A percentile compares a stretch with the other conserved stretches of the same genome.
These are phyloP conservation scores for Plasmodium cynomolgi DNA, from an alignment of 169 alveolate genomes.

Conservation along the genomic window DNA sequence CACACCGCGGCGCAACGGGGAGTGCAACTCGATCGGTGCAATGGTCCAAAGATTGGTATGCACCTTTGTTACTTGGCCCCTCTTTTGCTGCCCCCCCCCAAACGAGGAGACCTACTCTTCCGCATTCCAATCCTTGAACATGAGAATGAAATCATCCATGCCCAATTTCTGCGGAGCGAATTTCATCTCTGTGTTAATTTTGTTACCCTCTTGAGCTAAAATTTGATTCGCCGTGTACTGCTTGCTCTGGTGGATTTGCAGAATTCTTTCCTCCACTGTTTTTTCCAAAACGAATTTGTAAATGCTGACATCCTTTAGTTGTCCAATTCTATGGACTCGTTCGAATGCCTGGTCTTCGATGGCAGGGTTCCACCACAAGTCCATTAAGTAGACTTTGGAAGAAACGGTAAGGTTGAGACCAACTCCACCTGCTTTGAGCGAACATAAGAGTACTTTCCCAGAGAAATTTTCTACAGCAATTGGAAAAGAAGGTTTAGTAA, in stretches of 20 bases:
- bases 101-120: constrained; percentile 9
- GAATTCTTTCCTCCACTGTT: constrained; percentile 89
- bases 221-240: constrained; percentile 73
- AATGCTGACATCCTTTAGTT: constrained; percentile 87
- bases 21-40: background rate
- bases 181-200: constrained; percentile 47
- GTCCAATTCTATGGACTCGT: constrained; percentile 96
- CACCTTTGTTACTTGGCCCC: background rate
- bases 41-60: background rate
- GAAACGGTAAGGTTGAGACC: constrained; percentile 90
- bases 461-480: constrained; percentile 70
- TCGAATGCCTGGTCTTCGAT: constrained; percentile 95
- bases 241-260: constrained; percentile 82
- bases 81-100: background rate
- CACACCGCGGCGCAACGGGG: background rate
- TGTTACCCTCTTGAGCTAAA: constrained; percentile 59
- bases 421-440: constrained; percentile 92
- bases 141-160: constrained; percentile 64
- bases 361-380: constrained; percentile 95
- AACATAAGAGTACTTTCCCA: constrained; percentile 83
- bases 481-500: constrained; percentile 4
- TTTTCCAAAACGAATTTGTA: constrained; percentile 85
- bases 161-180: constrained; percentile 55
- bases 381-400: constrained; percentile 86
- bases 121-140: constrained; percentile 72